These are phyloP conservation scores for Phialemoniopsis sp. DNA, from an alignment of 2,329 filamentous ascomycete species.

Conservation along the genomic window DNA sequence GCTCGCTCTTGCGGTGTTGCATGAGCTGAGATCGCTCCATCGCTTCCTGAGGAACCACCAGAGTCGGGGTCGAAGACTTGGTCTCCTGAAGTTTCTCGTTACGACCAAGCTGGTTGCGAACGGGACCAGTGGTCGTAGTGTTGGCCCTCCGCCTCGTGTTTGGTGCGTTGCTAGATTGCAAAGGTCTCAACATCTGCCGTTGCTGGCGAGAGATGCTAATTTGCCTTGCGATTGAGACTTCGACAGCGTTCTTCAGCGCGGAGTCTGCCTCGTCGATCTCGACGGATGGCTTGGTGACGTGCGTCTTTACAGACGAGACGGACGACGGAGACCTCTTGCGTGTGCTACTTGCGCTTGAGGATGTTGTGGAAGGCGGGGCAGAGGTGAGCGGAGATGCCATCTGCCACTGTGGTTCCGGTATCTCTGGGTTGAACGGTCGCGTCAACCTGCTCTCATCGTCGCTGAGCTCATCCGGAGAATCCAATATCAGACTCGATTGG, in stretches of 20 bases:
- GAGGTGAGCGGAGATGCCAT: slow-evolving; percentile 37
- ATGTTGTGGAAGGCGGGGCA: slow-evolving; percentile 21
- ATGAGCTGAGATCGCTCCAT: slow-evolving; percentile 21
- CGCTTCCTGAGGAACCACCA: slow-evolving; percentile 31
- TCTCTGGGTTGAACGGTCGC: slow-evolving; percentile 27
- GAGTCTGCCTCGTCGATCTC: slow-evolving; percentile 33
- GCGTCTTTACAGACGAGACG: slow-evolving; percentile 24
- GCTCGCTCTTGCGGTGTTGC: slow-evolving; percentile 47
- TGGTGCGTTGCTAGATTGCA: slow-evolving; percentile 28
- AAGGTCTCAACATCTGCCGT: slow-evolving; percentile 51
- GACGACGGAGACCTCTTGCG: slow-evolving; percentile 15
- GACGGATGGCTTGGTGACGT: slow-evolving; percentile 24
- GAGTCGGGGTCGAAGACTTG: slow-evolving; percentile 38
- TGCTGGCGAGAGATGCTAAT: slow-evolving; percentile 63
- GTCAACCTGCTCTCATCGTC: slow-evolving; percentile 8
- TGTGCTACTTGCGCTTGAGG: slow-evolving; percentile 11
- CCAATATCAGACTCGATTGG: slow-evolving; percentile 30
- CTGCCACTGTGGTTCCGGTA: slow-evolving; percentile 41
- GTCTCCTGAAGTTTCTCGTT: slow-evolving; percentile 31
- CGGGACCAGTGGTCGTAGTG: slow-evolving; percentile 6
- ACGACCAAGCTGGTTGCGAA: slow-evolving; percentile 16
- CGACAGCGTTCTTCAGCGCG: slow-evolving; percentile 50
- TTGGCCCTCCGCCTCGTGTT: slow-evolving; percentile 2
- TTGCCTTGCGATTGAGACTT: slow-evolving; percentile 64
- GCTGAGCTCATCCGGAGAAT: slow-evolving; percentile 31